Percentiles rank a stretch among this genome's conserved stretches.
phyloP scores from a whole-genome alignment of 208 protist species.

The Vickermania ingenoplastis region DNA sequence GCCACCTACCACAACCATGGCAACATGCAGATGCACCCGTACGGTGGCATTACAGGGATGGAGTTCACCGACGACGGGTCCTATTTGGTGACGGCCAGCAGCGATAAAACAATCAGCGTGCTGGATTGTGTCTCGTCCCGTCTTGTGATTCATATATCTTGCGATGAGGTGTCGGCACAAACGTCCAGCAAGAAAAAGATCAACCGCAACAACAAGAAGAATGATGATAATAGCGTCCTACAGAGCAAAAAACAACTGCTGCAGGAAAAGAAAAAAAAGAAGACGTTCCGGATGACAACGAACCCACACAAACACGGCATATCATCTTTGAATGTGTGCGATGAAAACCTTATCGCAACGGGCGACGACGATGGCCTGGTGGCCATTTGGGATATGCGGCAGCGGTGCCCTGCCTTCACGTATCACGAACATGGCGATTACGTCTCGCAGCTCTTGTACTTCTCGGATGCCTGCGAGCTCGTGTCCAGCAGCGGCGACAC shows the following conservation, averaged over 20 bases:
- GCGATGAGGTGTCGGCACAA: constrained; percentile 11
- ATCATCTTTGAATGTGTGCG: constrained; percentile 76
- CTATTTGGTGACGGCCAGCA: constrained; percentile 72
- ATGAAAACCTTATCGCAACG: constrained; percentile 72
- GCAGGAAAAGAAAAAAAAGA: constrained; percentile 5
- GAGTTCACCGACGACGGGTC: constrained; percentile 85
- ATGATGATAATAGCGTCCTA: background rate
- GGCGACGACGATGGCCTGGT: constrained; percentile 85
- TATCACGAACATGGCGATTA: constrained; percentile 89
- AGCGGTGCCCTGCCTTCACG: constrained; percentile 34
- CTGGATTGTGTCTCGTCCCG: constrained; percentile 69
- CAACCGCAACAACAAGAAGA: constrained; percentile 11
- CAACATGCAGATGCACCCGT: constrained; percentile 79
- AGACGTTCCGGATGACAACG: constrained; percentile 3
- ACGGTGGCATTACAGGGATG: constrained; percentile 54
- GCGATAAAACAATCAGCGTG: constrained; percentile 72
- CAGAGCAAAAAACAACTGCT: constrained; percentile 3
- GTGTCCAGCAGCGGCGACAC: constrained; percentile 84
- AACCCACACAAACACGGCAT: constrained; percentile 88
- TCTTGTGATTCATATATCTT: constrained; percentile 62
- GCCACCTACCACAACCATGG: constrained; percentile 44
- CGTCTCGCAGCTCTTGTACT: constrained; percentile 84
- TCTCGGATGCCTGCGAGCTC: constrained; percentile 75
- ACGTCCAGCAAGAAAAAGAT: constrained; percentile 16
- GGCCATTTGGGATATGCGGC: constrained; percentile 83